Base-by-base conservation (phyloP, 1,284 basidiomycete genomes). In the Cryptococcus floricola region DNA sequence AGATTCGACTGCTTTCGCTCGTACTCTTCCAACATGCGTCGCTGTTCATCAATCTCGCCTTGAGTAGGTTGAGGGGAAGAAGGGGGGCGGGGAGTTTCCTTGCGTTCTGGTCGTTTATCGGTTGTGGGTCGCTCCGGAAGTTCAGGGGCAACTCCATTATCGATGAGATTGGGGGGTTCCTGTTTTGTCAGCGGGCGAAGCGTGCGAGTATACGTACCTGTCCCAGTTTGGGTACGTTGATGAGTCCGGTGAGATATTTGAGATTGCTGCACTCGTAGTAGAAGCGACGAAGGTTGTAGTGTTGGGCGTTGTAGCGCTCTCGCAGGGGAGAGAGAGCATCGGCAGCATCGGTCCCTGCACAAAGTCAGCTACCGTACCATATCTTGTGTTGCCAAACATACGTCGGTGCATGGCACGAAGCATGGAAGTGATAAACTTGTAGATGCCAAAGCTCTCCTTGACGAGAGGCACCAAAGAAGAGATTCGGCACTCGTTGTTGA, bases 191-290 rank as follows among this genome's bases (percentile, higher is more conserved):
- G 56, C 53, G 50, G 43, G 39, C 45, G 18, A n/a, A 45, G 39
- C 23, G 44, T 44, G 38, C 28, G 38, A 13, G 25, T 14, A 10
- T 8, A 52, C 75, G 58, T 66, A 90, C 89, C 73, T 91, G 87
- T 42, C 91, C 93, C 23, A 97, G 83, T 74, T 96, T 97, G 18
- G 93, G 93, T 1, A 97, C 92, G 73, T 96, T 97, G 72, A 97
- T 95, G 19, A 97, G 81, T 44, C 91, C 90, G 14, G 93, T 97
- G 49, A 97, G 80, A 74, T 95, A 97, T 75, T 95, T 96, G 64
- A 97, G 83, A 77, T 96, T 96, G 16, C 91, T 94, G 72, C 93
- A 97, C 73, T 97, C 93, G 73, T 96, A 97, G 80, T 96, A 97
- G 79, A 95, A 97, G 73, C 93, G 91, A 61, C 93, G 86, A 8